These are phyloP conservation scores for Aspergillus sp. DNA, from an alignment of 2,329 filamentous ascomycete genomes.

Conservation along the genomic window DNA sequence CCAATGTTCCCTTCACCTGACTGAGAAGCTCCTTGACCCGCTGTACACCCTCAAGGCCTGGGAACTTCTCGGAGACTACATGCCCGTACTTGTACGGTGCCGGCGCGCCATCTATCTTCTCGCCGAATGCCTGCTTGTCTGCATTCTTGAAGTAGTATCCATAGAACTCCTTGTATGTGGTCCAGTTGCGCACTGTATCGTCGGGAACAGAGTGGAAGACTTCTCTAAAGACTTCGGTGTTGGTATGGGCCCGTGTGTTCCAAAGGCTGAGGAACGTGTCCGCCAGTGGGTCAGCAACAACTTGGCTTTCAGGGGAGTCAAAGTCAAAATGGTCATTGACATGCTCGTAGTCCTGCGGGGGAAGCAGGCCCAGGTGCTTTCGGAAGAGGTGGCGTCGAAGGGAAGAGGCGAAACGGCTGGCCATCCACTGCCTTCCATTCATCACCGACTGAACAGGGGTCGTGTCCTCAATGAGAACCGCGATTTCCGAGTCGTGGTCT, in stretches of 20 bases:
- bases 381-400: constrained; percentile 84
- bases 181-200: constrained; percentile 63
- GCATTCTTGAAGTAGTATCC: constrained; percentile 60
- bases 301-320: constrained; percentile 50
- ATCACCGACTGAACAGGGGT: constrained; percentile 72
- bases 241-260: constrained; percentile 62
- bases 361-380: constrained; percentile 84
- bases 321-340: constrained; percentile 64
- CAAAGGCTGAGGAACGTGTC: constrained; percentile 60
- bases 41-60: constrained; percentile 66
- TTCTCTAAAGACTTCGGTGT: constrained; percentile 64
- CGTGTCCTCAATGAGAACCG: constrained; percentile 86
- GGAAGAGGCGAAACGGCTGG: constrained; percentile 80
- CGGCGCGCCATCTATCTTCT: constrained; percentile 46
- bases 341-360: constrained; percentile 69
- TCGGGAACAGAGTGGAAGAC: constrained; percentile 67
- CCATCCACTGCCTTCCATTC: constrained; percentile 76
- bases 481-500: constrained; percentile 87
- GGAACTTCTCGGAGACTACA: constrained; percentile 78
- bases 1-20: constrained; percentile 70
- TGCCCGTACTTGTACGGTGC: constrained; percentile 80
- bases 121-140: constrained; percentile 49
- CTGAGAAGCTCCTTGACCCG: constrained; percentile 73
- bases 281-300: constrained; percentile 63
- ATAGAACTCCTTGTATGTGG: constrained; percentile 67